phyloP scores from a whole-genome alignment of 1,284 basidiomycete genomes.

The Ceratobasidium sp. region DNA sequence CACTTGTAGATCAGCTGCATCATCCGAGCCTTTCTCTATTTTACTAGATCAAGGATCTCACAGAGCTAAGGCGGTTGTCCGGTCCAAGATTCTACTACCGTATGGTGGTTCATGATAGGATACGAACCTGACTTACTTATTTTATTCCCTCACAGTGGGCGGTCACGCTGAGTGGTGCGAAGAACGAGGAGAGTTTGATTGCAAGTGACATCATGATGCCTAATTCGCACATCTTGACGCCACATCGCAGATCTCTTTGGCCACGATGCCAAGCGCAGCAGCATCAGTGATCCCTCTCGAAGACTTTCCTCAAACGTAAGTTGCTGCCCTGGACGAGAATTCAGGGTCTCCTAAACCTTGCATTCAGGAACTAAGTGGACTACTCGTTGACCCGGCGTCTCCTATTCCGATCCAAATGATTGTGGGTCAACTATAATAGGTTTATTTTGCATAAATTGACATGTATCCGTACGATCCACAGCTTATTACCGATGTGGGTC shows the following conservation, averaged over 20 bases:
- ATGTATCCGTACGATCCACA: neutral
- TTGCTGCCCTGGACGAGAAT: neutral
- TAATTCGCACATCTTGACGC: too few species aligned
- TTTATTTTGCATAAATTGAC: neutral
- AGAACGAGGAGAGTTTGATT: too few species aligned
- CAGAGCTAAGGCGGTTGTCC: neutral
- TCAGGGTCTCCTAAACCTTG: neutral
- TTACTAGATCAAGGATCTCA: neutral
- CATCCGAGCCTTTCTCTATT: neutral
- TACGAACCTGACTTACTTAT: too few species aligned
- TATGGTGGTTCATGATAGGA: too few species aligned
- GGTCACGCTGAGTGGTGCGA: too few species aligned
- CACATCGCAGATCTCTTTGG: too few species aligned
- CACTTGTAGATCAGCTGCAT: neutral
- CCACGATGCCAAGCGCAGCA: too few species aligned
- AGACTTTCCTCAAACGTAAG: neutral
- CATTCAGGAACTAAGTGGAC: neutral
- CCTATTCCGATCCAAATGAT: neutral
- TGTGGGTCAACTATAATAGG: neutral
- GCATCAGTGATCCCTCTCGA: neutral
- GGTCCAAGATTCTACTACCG: too few species aligned
- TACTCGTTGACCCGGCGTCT: neutral
- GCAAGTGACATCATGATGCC: too few species aligned
- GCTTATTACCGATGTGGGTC: neutral
- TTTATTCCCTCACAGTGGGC: too few species aligned